Percentiles rank a stretch among this genome's conserved stretches.
Conservation (phyloP, 2,329 filamentous ascomycete species). For the Cryphonectria naterciae region DNA sequence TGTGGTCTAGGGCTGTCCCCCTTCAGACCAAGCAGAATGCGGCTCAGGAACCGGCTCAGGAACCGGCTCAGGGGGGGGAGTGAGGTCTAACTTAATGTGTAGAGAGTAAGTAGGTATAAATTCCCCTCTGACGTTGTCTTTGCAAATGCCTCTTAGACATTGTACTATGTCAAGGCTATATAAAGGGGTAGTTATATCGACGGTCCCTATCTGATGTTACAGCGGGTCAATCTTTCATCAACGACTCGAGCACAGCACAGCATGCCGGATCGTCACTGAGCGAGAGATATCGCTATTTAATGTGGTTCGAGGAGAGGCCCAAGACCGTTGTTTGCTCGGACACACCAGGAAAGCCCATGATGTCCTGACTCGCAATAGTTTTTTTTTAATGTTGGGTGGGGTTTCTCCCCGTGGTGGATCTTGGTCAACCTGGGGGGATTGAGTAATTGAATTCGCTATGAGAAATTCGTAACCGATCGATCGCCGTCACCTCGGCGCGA, state of each 20-base stretch:
- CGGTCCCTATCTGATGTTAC: not conserved
- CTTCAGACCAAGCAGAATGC: not conserved
- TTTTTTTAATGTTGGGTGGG: slow-evolving; percentile 11
- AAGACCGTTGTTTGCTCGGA: not conserved
- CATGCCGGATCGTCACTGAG: not conserved
- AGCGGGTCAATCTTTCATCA: not conserved
- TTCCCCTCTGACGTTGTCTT: not conserved
- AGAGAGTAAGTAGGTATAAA: not conserved
- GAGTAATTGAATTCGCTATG: slow-evolving; percentile 13
- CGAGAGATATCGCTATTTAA: slow-evolving; percentile 5
- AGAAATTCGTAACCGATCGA: slow-evolving; percentile 8
- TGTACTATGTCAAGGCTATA: not conserved
- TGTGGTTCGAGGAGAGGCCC: not conserved
- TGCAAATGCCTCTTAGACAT: not conserved
- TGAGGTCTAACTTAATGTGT: not conserved
- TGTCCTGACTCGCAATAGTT: not conserved
- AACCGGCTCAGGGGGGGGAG: not conserved
- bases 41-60: too few species aligned
- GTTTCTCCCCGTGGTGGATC: slow-evolving; percentile 4
- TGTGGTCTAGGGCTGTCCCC: not conserved
- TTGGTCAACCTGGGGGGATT: slow-evolving; percentile 8
- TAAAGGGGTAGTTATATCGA: not conserved
- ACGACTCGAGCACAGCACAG: not conserved
- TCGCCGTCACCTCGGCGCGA: not conserved
- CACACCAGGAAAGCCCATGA: not conserved